These are phyloP conservation scores for Saussurea involucrata DNA, from an alignment of 129 eudicot genomes.

Conservation along the genomic window DNA sequence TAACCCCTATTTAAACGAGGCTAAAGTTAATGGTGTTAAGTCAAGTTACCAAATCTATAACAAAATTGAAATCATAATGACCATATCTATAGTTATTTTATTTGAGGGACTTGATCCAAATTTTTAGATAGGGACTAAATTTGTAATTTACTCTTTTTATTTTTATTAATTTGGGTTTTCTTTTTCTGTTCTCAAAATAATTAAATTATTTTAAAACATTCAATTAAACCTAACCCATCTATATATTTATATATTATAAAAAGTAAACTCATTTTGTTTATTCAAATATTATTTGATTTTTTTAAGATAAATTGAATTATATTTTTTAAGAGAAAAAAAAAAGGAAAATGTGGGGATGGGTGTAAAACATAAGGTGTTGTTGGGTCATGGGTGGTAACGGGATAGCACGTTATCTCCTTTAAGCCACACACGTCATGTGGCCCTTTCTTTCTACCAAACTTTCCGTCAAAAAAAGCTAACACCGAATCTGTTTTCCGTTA, in stretches of 20 bases:
- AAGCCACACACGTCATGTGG: constrained; percentile 32
- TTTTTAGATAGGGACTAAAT: too few species aligned
- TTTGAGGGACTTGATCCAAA: too few species aligned
- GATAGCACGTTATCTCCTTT: constrained; percentile 36
- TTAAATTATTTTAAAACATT: neutral
- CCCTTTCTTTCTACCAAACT: constrained; percentile 12
- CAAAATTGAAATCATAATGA: too few species aligned
- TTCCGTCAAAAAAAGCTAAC: constrained; percentile 17
- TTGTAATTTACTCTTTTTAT: too few species aligned
- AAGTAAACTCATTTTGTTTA: neutral
- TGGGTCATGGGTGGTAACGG: constrained; percentile 19
- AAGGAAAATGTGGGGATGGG: neutral
- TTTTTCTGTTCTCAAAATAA: neutral
- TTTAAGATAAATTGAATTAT: neutral
- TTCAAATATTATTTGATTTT: neutral
- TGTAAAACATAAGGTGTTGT: constrained; percentile 26
- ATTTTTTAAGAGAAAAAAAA: neutral
- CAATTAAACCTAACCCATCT: too few species aligned
- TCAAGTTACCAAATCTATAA: too few species aligned
- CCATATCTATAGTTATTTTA: too few species aligned
- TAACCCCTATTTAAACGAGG: too few species aligned
- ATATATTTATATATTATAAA: too few species aligned
- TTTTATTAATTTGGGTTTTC: neutral
- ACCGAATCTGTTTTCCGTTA: constrained; percentile 15
- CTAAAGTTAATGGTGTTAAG: too few species aligned